A percentile compares a stretch with the other conserved stretches of the same genome.
Evolutionary conservation across 139 green algal species (phyloP).

Genomic region (Chlorella ohadii): DNA sequence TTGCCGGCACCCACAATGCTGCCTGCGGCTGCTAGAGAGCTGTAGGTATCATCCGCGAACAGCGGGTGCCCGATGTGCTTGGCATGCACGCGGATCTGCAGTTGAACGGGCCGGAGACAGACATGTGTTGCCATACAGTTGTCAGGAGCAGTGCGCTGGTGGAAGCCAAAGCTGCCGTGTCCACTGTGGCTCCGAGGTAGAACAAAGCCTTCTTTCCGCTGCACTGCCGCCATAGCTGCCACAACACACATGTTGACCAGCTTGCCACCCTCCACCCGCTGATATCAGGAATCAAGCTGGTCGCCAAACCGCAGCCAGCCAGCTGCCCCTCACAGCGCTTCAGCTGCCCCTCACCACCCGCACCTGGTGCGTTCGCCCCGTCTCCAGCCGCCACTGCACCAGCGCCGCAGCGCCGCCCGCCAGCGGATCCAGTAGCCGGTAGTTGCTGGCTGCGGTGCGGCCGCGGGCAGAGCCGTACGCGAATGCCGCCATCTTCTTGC

Average conservation of each 20-base stretch:
- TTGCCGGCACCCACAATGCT: conserved; percentile 31
- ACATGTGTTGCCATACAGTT: no score
- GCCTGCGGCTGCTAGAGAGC: conserved; percentile 29
- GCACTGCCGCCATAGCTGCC: no score
- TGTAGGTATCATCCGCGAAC: conserved; percentile 91
- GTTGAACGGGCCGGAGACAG: not conserved
- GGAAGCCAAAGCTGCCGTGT: no score
- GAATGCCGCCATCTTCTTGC: conserved; percentile 81
- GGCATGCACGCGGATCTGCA: conserved; percentile 91
- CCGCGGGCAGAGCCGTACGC: conserved; percentile 60
- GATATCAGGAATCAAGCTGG: no score
- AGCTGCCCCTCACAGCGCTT: not conserved
- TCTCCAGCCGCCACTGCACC: conserved; percentile 93
- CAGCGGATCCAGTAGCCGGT: conserved; percentile 73
- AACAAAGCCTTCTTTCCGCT: no score
- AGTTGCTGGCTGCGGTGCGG: conserved; percentile 79
- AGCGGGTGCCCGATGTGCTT: conserved; percentile 87
- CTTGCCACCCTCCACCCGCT: no score
- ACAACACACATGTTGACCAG: no score
- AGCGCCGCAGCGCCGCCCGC: conserved; percentile 78
- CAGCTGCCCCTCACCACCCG: not conserved
- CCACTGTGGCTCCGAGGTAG: no score
- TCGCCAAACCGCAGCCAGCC: no score
- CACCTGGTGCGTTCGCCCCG: conserved; percentile 91
- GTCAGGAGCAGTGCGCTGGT: no score